Evolutionary conservation across 2,329 filamentous ascomycete species (phyloP).

Genomic region (Exophiala sideris): DNA sequence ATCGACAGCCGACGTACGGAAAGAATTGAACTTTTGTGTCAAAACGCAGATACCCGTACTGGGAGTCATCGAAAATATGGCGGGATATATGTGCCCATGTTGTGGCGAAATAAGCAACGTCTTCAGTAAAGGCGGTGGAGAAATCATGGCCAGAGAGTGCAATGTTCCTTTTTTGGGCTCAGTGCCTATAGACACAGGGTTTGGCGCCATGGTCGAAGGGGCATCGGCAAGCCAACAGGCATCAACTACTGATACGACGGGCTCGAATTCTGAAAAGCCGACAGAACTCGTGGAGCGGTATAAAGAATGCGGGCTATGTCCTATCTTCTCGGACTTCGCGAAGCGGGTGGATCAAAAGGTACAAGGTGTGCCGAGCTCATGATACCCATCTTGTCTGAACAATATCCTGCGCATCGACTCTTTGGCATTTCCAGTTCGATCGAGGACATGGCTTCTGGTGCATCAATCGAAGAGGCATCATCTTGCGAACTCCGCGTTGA

Average conservation of each 20-base stretch:
- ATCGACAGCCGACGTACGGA: conserved; percentile 86
- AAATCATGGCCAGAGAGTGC: conserved; percentile 85
- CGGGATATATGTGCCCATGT: conserved; percentile 53
- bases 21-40: conserved; percentile 87
- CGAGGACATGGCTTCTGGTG: too few relatives aligned
- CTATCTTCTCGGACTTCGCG: conserved; percentile 25
- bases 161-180: conserved; percentile 77
- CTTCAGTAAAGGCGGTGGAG: conserved; percentile 85
- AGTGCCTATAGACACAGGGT: conserved; percentile 89
- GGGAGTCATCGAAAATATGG: conserved; percentile 96
- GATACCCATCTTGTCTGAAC: background rate
- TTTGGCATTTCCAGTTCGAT: too few relatives aligned
- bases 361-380: background rate
- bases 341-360: conserved; percentile 17
- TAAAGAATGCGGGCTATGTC: conserved; percentile 22
- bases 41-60: conserved; percentile 78
- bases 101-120: conserved; percentile 84
- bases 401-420: background rate
- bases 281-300: conserved; percentile 26
- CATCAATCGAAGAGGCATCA: too few relatives aligned
- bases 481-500: too few relatives aligned
- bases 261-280: conserved; percentile 7
- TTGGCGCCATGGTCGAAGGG: conserved; percentile 79
- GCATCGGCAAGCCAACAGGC: conserved; percentile 6
- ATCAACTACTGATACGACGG: background rate